Percentiles rank a stretch among this genome's conserved stretches.
phyloP scores from a whole-genome alignment of 2,329 filamentous ascomycete genomes.

The Fusarium succisae region DNA sequence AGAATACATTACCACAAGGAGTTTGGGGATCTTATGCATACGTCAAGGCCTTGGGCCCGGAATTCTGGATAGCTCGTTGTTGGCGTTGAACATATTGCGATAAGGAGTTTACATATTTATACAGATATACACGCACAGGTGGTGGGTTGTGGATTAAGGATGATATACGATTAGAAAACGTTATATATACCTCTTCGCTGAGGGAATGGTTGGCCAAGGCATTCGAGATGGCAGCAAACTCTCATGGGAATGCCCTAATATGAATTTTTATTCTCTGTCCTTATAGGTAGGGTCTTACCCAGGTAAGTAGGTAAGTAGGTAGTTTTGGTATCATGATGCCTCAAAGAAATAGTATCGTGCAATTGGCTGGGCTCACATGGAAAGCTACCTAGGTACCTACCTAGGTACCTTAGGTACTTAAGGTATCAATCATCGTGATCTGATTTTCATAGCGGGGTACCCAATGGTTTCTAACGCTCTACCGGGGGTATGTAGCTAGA shows the following conservation, averaged over 20 bases:
- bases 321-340: slow-evolving; percentile 1
- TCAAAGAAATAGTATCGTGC: background rate
- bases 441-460: slow-evolving; percentile 22
- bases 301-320: background rate
- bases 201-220: slow-evolving; percentile 9
- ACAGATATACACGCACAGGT: slow-evolving; percentile 25
- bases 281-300: background rate
- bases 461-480: slow-evolving; percentile 19
- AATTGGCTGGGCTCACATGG: background rate
- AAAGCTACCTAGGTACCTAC: background rate
- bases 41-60: slow-evolving; percentile 31
- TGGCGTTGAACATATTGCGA: slow-evolving; percentile 43
- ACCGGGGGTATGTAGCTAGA: slow-evolving; percentile 37
- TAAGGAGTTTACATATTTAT: slow-evolving; percentile 27
- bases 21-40: slow-evolving; percentile 39
- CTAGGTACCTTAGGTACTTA: background rate
- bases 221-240: slow-evolving; percentile 1
- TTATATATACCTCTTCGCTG: slow-evolving; percentile 22
- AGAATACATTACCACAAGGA: slow-evolving; percentile 29
- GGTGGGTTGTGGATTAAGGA: slow-evolving; percentile 11
- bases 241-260: background rate
- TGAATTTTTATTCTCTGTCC: background rate
- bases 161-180: slow-evolving; percentile 21
- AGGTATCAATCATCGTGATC: slow-evolving; percentile 31
- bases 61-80: slow-evolving; percentile 39